Evolutionary conservation across 169 alveolate species (phyloP).

Genomic region (Plasmodium ovale): DNA sequence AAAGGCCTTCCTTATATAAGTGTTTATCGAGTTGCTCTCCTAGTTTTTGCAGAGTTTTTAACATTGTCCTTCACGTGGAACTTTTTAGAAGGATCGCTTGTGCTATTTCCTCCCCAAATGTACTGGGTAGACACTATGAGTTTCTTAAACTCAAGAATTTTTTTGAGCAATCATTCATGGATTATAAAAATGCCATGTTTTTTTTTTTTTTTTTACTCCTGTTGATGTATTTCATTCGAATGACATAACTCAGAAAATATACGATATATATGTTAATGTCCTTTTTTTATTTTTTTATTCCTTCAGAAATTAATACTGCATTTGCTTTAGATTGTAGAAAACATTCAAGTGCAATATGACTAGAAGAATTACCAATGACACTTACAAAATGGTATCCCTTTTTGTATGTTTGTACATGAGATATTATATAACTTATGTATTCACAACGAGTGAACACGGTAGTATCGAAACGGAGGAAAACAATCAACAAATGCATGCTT

Average conservation of each 20-base stretch:
- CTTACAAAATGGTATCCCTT: constrained; percentile 94
- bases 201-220: constrained; percentile 83
- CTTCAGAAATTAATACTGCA: constrained; percentile 92
- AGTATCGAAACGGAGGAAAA: constrained; percentile 96
- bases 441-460: constrained; percentile 95
- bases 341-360: constrained; percentile 95
- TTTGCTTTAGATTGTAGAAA: constrained; percentile 94
- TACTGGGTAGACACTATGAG: constrained; percentile 91
- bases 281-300: constrained; percentile 87
- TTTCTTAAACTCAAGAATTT: constrained; percentile 91
- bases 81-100: neutral
- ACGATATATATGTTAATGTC: constrained; percentile 88
- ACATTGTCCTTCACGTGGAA: neutral
- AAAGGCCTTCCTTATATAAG: constrained; percentile 35
- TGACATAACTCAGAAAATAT: constrained; percentile 87
- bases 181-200: constrained; percentile 93
- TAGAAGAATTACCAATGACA: constrained; percentile 96
- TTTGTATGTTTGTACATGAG: constrained; percentile 88
- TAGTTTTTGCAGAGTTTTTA: constrained; percentile 84
- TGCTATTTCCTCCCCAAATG: constrained; percentile 79
- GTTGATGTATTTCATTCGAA: constrained; percentile 86
- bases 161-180: constrained; percentile 96
- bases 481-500: constrained; percentile 93
- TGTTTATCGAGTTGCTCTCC: constrained; percentile 93
- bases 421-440: constrained; percentile 90